These are phyloP conservation scores for Candida manassasensis DNA, from an alignment of 805 yeast species.

Conservation along the genomic window DNA sequence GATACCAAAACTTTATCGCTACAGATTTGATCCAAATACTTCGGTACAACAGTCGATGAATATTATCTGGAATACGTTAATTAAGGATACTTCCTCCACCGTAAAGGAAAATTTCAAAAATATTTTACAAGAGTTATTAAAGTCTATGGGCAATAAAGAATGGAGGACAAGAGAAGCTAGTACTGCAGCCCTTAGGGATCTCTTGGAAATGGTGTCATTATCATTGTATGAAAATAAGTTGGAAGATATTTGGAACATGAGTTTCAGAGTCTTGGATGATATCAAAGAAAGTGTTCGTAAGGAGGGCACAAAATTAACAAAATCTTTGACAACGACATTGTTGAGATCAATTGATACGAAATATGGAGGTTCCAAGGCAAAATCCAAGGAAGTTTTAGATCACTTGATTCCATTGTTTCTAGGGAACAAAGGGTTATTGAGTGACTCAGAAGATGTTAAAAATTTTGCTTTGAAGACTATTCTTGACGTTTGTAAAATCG, in stretches of 20 bases:
- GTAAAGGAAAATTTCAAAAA: slow-evolving; percentile 49
- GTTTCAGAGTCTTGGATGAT: slow-evolving; percentile 88
- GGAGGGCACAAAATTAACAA: slow-evolving; percentile 69
- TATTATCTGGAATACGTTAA: slow-evolving; percentile 77
- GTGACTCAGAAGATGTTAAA: slow-evolving; percentile 83
- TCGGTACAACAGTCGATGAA: slow-evolving; percentile 79
- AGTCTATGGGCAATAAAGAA: slow-evolving; percentile 72
- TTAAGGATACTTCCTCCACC: slow-evolving; percentile 53
- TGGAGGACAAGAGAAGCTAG: slow-evolving; percentile 95
- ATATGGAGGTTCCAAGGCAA: slow-evolving; percentile 32
- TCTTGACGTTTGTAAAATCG: slow-evolving; percentile 62
- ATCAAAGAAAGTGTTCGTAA: slow-evolving; percentile 88
- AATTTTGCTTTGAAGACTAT: slow-evolving; percentile 71
- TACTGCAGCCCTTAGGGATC: slow-evolving; percentile 62
- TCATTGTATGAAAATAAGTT: slow-evolving; percentile 47
- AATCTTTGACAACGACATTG: slow-evolving; percentile 58
- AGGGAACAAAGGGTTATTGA: slow-evolving; percentile 73
- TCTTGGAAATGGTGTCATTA: slow-evolving; percentile 57
- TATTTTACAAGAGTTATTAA: slow-evolving; percentile 61
- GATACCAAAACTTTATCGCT: slow-evolving; percentile 79
- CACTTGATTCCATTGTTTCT: slow-evolving; percentile 72
- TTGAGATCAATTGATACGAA: slow-evolving; percentile 51
- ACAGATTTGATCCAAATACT: slow-evolving; percentile 77
- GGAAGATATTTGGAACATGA: slow-evolving; percentile 79
- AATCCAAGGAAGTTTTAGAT: slow-evolving; percentile 45